Percentiles rank a stretch among this genome's conserved stretches.
Evolutionary conservation across 495 filamentous ascomycete species (phyloP).

Genomic region (Tuber aestivum): DNA sequence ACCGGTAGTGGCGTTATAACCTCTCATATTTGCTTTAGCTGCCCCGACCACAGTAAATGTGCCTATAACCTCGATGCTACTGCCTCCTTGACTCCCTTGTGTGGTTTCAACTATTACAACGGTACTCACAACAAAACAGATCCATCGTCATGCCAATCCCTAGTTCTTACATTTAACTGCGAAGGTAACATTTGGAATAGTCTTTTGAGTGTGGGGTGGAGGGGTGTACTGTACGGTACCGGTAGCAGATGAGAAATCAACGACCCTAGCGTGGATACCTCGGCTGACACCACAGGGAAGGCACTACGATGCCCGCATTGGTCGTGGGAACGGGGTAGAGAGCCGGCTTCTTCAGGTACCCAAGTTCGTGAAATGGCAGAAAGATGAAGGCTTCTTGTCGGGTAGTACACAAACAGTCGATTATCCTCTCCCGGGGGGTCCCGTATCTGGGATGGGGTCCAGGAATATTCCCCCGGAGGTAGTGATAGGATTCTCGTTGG

Average conservation of each 20-base stretch:
- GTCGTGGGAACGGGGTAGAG: not conserved
- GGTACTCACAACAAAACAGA: not conserved
- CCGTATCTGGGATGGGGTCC: not conserved
- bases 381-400: not conserved
- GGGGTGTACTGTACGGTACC: not conserved
- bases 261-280: not conserved
- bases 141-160: not conserved
- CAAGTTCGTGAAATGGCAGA: not conserved
- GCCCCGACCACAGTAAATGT: not conserved
- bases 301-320: not conserved
- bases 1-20: not conserved
- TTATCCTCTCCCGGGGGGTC: not conserved
- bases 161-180: not conserved
- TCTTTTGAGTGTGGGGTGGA: not conserved
- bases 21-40: not conserved
- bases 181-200: not conserved
- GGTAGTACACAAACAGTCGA: too few species aligned
- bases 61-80: not conserved
- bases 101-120: not conserved
- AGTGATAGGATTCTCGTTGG: too few species aligned
- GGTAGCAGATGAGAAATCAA: not conserved
- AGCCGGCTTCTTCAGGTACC: not conserved
- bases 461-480: too few species aligned
- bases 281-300: not conserved
- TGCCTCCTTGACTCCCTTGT: not conserved